Evolutionary conservation across 2,329 filamentous ascomycete species (phyloP), one percentile per base, ranked within the genome.

Genomic region (Zopfia rhizophila): DNA sequence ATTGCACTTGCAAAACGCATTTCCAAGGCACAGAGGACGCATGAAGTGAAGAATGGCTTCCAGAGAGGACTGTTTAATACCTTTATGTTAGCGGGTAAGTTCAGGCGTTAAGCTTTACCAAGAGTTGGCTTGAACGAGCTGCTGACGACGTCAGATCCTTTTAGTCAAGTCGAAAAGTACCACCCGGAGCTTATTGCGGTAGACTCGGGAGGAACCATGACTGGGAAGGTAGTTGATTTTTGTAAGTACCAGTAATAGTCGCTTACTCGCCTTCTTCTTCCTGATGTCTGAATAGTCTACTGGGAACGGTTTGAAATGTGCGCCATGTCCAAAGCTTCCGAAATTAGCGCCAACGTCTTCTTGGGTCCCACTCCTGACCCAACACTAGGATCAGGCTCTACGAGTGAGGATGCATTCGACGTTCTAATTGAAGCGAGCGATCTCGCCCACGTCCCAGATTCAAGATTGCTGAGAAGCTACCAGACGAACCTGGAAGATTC

Each of bases 261-360:
- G 27, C 24, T 17, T 10, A 8, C 24, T 27, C 8, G 8, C n/a
- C 8, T 27, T 27, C 24, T 27, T 24, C 4, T 12, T 12, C 31
- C 36, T 49, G 18, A 48, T 19, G 7, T 4, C 2, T 19, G 8
- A 14, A 13, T 29, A 82, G 79, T 90, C 66, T 87, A 89, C 58
- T 90, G 91, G 75, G 94, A 99, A 71, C 83, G 92, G 45, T 74
- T 84, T 37, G 94, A 99, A 74, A 97, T 99, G 93, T 91, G 89
- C 70, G 82, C 82, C 48, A 97, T 97, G 93, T 92, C 93, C 8
- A 85, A 85, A 60, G 88, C 92, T 3, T 91, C 91, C 0, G 89
- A 96, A 69, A 96, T 97, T 53, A 86, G 90, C 40, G 81, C 83
- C 56, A 97, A 97, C 65, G 90, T 97, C 18, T 97, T 88, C 82